These are phyloP conservation scores for Westerdykella ornata DNA, from an alignment of 2,329 filamentous ascomycete species.

Conservation along the genomic window DNA sequence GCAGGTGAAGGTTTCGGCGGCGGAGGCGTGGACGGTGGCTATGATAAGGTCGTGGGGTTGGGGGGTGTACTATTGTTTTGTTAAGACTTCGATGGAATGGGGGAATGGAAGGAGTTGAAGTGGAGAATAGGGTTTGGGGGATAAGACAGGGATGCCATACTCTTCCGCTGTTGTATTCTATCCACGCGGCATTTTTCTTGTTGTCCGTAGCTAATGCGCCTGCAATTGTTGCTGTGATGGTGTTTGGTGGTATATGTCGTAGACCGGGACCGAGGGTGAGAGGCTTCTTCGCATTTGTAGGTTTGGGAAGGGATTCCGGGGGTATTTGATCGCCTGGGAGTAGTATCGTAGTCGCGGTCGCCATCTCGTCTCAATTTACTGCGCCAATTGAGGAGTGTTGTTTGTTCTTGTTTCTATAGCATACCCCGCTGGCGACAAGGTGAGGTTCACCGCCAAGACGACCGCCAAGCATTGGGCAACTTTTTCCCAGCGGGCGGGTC, in stretches of 20 bases:
- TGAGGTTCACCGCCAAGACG: conserved; percentile 14
- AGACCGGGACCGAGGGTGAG: conserved; percentile 79
- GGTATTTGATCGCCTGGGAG: conserved; percentile 77
- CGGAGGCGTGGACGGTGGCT: conserved; percentile 71
- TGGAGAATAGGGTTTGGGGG: no score
- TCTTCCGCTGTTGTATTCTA: conserved; percentile 64
- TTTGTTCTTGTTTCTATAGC: not conserved
- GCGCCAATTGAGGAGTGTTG: not conserved
- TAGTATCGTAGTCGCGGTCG: conserved; percentile 54
- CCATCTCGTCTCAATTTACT: conserved; percentile 40
- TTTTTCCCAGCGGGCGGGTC: not conserved
- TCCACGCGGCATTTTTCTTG: conserved; percentile 70
- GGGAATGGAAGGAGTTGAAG: no score
- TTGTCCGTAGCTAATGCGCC: conserved; percentile 61
- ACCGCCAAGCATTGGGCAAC: not conserved
- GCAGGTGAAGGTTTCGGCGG: conserved; percentile 73
- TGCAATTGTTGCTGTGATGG: conserved; percentile 61
- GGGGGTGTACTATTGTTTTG: conserved; percentile 61
- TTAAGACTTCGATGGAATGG: no score
- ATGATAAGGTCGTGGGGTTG: conserved; percentile 79
- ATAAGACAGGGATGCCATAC: conserved; percentile 41
- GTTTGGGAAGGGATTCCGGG: conserved; percentile 57
- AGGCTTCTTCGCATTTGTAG: conserved; percentile 56
- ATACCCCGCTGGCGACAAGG: not conserved
- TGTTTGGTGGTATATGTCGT: conserved; percentile 70